Evolutionary conservation across 2,329 filamentous ascomycete species (phyloP).

Genomic region (Epichloe sylvatica): DNA sequence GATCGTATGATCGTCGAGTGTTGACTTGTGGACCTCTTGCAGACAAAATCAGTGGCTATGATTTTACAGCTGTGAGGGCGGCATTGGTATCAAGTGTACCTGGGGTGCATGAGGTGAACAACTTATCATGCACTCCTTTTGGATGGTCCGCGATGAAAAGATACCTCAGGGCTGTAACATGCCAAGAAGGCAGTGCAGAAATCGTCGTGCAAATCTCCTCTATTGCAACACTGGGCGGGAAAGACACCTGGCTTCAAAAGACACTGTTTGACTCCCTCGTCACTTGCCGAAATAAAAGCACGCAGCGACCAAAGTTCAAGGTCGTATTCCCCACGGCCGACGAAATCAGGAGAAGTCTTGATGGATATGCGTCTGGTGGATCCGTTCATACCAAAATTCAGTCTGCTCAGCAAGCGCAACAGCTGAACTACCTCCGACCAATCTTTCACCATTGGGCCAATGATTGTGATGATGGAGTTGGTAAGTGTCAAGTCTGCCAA

Average conservation of each 20-base stretch:
- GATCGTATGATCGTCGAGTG: slow-evolving; percentile 48
- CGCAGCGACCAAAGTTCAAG: slow-evolving; percentile 39
- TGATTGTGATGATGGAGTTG: slow-evolving; percentile 29
- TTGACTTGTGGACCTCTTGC: slow-evolving; percentile 41
- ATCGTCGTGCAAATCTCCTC: slow-evolving; percentile 61
- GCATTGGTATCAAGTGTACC: slow-evolving; percentile 70
- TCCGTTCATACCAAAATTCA: slow-evolving; percentile 75
- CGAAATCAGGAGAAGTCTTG: slow-evolving; percentile 62
- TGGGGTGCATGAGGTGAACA: slow-evolving; percentile 42
- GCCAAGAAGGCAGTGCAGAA: slow-evolving; percentile 26
- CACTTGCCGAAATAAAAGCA: slow-evolving; percentile 14
- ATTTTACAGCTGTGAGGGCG: slow-evolving; percentile 56
- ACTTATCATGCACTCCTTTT: slow-evolving; percentile 46
- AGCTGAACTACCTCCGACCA: slow-evolving; percentile 57
- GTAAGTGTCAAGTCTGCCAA: not conserved
- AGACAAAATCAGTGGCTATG: slow-evolving; percentile 43
- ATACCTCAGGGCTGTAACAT: slow-evolving; percentile 40
- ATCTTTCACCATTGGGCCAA: slow-evolving; percentile 66
- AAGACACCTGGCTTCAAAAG: slow-evolving; percentile 56
- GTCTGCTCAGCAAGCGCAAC: slow-evolving; percentile 55
- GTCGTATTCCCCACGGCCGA: slow-evolving; percentile 70
- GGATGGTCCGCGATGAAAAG: slow-evolving; percentile 60
- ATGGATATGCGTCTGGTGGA: slow-evolving; percentile 62
- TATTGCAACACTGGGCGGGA: slow-evolving; percentile 62
- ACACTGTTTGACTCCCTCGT: slow-evolving; percentile 43